phyloP scores from a whole-genome alignment of 2,329 filamentous ascomycete species.

The Talaromyces sp. region DNA sequence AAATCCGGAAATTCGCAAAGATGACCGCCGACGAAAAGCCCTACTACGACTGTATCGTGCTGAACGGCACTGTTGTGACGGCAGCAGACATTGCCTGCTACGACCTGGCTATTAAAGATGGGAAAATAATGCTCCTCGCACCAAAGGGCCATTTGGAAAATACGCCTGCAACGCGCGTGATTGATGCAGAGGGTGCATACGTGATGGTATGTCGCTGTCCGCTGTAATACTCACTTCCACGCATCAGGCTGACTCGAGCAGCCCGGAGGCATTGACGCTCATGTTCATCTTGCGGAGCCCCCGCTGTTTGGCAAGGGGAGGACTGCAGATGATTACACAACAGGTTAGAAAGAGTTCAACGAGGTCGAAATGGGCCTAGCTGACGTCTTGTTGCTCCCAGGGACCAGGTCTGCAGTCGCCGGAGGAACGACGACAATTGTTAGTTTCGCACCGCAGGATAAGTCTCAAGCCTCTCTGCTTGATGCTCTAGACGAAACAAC shows the following conservation, averaged over 20 bases:
- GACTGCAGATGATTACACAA: conserved; percentile 45
- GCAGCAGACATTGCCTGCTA: conserved; percentile 38
- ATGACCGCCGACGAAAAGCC: conserved; percentile 1
- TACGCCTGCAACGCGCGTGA: conserved; percentile 26
- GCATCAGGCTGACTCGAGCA: neutral
- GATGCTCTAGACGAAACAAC: conserved; percentile 41
- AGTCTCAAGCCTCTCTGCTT: conserved; percentile 41
- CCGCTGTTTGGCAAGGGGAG: conserved; percentile 15
- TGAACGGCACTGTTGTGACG: conserved; percentile 43
- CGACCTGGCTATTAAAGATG: conserved; percentile 42
- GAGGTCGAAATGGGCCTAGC: neutral
- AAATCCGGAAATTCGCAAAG: neutral
- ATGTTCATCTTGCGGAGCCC: conserved; percentile 47
- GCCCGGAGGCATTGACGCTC: conserved; percentile 46
- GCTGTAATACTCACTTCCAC: neutral
- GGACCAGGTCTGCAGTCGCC: conserved; percentile 43
- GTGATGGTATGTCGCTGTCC: conserved; percentile 28
- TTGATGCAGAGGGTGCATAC: conserved; percentile 42
- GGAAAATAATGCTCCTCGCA: conserved; percentile 40
- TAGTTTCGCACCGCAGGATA: conserved; percentile 46
- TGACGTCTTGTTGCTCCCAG: conserved; percentile 13
- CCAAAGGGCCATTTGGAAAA: conserved; percentile 31
- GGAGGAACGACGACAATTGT: conserved; percentile 49
- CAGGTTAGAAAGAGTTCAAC: conserved; percentile 13
- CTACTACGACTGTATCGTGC: conserved; percentile 38